Base-by-base conservation (phyloP, 1,139 yeast species). In the Zygosaccharomyces sapae region DNA sequence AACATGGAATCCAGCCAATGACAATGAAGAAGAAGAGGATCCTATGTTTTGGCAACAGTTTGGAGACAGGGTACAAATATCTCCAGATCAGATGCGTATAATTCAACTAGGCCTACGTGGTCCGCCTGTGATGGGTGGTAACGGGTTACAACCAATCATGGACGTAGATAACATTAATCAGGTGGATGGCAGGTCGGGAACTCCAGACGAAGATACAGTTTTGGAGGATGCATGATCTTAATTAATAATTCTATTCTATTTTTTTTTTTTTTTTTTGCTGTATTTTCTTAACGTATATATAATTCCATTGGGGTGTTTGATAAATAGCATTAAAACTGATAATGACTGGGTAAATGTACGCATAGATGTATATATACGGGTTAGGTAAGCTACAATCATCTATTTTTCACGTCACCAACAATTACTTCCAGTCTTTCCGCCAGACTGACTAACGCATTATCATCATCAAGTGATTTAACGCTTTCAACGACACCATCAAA, bases 141-240 rank as follows among this genome's bases (percentile, higher is more conserved):
- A 45, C 38, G 47, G 49, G 13, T 27, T 43, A 35, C 48, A 52
- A 39, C 44, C 50, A 30, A 43, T 46, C 38, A 40, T 41, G 30
- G 54, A 50, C 25, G 38, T 47, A 18, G 44, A 41, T 38, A 38
- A 38, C 33, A 48, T 41, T 36, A 46, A 44, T 22, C 54, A 49
- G 33, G 52, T 44, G 6, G 61, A 57, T 44, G 60, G 51, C 37
- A 50, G 54, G 7, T 56, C 63, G 2, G 61, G 54, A 38, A 58
- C 65, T 3, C 63, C 64, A 16, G 65, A 59, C 41, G 65, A 55
- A 38, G 62, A 55, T 43, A 53, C 54, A 33, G 48, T 53, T 18
- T 42, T 55, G 30, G 58, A 56, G 41, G 56, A 54, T 40, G 50
- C 53, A 33, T 50, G 34, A 35, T 13, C n/a, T 24, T 13, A 8